Evolutionary conservation across 1,139 yeast species (phyloP), one percentile per base, ranked within the genome.

Genomic region (Geotrichum australiense): DNA sequence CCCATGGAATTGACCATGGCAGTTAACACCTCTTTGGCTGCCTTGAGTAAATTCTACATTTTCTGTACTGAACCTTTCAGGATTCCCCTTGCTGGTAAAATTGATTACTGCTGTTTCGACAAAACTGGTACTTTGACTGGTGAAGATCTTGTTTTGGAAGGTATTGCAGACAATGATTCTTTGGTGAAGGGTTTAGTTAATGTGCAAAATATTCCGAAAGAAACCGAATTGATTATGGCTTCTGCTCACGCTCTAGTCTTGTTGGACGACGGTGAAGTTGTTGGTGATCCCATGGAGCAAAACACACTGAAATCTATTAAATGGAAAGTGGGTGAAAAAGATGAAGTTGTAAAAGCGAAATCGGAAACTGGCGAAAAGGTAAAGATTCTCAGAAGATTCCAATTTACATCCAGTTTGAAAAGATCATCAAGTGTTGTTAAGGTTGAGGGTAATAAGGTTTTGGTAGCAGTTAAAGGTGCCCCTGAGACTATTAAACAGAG

Each of bases 1-100:
- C 99, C 99, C 41, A 93, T 91, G 98, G 98, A 91, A 69, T 76
- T 91, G 56, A 91, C 98, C 23, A 82, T 91, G 89, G 98, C 98
- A 47, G 98, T 91, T 33, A 91, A 91, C 64, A 73, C 86, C 34
- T 89, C 97, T 7, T 72, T 91, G 58, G 78, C 91, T 42, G 87
- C 96, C 3, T 73, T 91, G 50, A 80, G 83, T 53, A 93, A 93
- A 64, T 81, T 73, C 59, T 89, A 80, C 61, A 80, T 91, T 51
- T 91, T 84, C 70, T 91, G 99, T 71, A 93, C 98, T 39, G 99
- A 91, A 64, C 99, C 99, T 11, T 91, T 91, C 69, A 77, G 99
- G 68, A 89, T 91, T 51, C 98, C 99, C 39, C 77, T 83, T 61
- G 98, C 97, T 46, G 99, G 99, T 55, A 80, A 98, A 68, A 79